These are phyloP conservation scores for Polychaeton citri DNA, from an alignment of 2,329 filamentous ascomycete genomes.

Conservation along the genomic window DNA sequence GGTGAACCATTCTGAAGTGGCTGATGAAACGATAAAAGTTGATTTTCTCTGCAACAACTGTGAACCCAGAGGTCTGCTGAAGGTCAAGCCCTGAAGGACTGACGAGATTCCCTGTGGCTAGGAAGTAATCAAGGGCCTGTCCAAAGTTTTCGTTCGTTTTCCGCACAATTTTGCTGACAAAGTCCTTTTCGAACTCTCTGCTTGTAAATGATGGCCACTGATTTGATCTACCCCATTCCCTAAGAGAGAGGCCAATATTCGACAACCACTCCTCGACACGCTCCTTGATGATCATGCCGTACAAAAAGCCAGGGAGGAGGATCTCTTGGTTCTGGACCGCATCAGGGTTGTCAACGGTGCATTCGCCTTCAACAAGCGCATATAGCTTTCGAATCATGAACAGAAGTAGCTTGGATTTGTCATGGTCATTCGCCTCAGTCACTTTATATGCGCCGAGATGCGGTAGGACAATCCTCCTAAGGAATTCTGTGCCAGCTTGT, in stretches of 20 bases:
- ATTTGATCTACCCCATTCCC: slow-evolving; percentile 42
- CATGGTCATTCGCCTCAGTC: slow-evolving; percentile 67
- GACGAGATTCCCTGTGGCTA: slow-evolving; percentile 87
- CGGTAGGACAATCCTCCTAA: slow-evolving; percentile 79
- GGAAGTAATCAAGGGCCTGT: slow-evolving; percentile 79
- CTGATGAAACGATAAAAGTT: slow-evolving; percentile 98
- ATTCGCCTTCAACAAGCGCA: slow-evolving; percentile 81
- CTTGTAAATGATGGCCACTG: slow-evolving; percentile 53
- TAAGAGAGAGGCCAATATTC: slow-evolving; percentile 34
- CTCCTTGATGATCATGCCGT: slow-evolving; percentile 92
- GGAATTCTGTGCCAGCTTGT: slow-evolving; percentile 80
- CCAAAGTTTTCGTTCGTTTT: slow-evolving; percentile 83
- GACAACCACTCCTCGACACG: slow-evolving; percentile 77
- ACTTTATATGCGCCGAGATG: slow-evolving; percentile 81
- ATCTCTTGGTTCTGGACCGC: slow-evolving; percentile 94
- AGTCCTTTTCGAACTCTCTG: slow-evolving; percentile 65
- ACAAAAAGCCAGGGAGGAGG: slow-evolving; percentile 81
- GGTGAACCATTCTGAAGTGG: slow-evolving; percentile 97
- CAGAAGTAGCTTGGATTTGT: slow-evolving; percentile 87
- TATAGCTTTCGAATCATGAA: slow-evolving; percentile 98
- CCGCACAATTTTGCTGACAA: slow-evolving; percentile 62
- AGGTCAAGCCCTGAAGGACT: slow-evolving; percentile 86
- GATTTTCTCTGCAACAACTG: slow-evolving; percentile 94
- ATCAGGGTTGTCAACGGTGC: slow-evolving; percentile 88
- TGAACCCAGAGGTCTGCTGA: slow-evolving; percentile 89